Evolutionary conservation across 2,329 filamentous ascomycete genomes (phyloP), one percentile per base, ranked within the genome.

Genomic region (Neobulgaria alba): DNA sequence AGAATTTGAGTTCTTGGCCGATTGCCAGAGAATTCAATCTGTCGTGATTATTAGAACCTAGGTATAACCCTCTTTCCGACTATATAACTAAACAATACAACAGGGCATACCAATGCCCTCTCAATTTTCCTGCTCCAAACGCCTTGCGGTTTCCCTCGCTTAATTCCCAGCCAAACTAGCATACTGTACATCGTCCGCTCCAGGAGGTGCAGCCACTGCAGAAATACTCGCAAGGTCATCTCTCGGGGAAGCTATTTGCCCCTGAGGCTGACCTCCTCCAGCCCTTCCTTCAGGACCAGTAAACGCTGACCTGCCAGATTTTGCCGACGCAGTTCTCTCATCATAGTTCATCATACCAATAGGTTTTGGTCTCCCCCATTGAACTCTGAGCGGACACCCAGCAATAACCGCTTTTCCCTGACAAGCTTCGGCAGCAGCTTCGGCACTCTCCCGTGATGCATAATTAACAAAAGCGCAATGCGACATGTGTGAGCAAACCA

Each of bases 401-500:
- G 88, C 81, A 54, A 98, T 85, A 5, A 96, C 77, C 0, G 88
- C 87, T 47, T 83, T 84, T 4, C 93, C 92, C 61, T 95, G 83
- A 53, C 87, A 90, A 15, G 85, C 77, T 23, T 78, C 77, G 0
- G 92, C 86, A 0, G 93, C 93, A 43, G 75, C 79, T 64, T 98
- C 92, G 0, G 93, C 92, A 1, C 76, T 82, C 47, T 86, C 79
- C 42, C 92, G 76, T 3, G 82, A 85, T 53, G 88, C 79, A 61
- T 87, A 98, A 65, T 98, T 98, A 65, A 98, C 72, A 59, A 96
- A 98, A 1, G 92, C 92, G 61, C 89, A 96, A 59, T 96, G 92
- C 12, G 90, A 90, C 68, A 94, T 88, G 66, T 98, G 92, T 5
- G 89, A 95, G 63, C 92, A 96, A 29, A 98, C 82, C 12, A 98